Base-by-base conservation (phyloP, 768 basidiomycete genomes). In the Fibroporia radiculosa region DNA sequence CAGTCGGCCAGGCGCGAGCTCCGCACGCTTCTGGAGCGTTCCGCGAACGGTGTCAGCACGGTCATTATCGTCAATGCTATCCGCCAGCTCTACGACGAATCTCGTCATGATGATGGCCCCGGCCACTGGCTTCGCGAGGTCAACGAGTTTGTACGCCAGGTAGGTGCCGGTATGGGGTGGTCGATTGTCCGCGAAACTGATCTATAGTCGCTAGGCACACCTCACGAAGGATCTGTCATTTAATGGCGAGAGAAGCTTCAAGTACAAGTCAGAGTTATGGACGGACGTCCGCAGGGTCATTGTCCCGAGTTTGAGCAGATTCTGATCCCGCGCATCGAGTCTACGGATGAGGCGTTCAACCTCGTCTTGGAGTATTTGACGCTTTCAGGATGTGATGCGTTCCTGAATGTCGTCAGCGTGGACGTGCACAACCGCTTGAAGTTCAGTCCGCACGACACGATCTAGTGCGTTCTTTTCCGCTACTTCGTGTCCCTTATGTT, bases 331-430 rank as follows among this genome's bases (percentile, higher is more conserved):
- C 83, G 93, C 34, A 80, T 93, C 61, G 93, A 96, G 64, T 98
- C 95, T 67, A 84, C 85, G 20, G 91, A 95, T 63, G 83, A 90
- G 40, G 59, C 72, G 6, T 65, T 93, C 51, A 93, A 96, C 56
- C 74, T 96, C 36, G 89, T 95, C 44, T 78, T 97, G 51, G 95
- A 97, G 73, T 97, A 95, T 62, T 74, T 97, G 28, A 85, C 87
- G 1, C 73, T 93, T 12, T 82, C 87, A 51, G 90, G 90, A 14
- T 77, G 80, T 39, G 95, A 97, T 66, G 65, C 97, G 4, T 84
- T 93, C 73, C 93, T 92, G 2, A 90, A 84, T 57, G 59, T 84
- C 49, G 71, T 88, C 42, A 66, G 72, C 4, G 48, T 86, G 44
- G 87, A 93, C 45, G 80, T 82, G 19, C 72, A 84, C 62, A 95